These are phyloP conservation scores for Cyclocybe cylindracea DNA, from an alignment of 768 basidiomycete genomes.

Conservation along the genomic window DNA sequence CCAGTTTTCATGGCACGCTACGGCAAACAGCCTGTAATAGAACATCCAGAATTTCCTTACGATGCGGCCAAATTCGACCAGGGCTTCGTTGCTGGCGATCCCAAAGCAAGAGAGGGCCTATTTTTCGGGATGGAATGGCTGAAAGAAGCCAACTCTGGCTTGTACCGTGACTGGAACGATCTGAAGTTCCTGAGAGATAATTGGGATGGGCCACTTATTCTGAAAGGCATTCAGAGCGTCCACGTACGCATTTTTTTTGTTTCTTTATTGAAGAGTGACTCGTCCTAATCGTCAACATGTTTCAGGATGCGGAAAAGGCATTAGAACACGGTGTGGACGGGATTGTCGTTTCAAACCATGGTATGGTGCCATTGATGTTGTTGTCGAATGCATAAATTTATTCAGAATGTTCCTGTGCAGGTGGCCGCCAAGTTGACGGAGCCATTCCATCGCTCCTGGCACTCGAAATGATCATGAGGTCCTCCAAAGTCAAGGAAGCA, in stretches of 20 bases:
- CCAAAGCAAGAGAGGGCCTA: constrained; percentile 35
- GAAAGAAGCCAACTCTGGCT: constrained; percentile 60
- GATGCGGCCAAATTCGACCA: constrained; percentile 48
- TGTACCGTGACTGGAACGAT: constrained; percentile 71
- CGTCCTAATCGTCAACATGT: not conserved
- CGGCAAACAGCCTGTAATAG: constrained; percentile 43
- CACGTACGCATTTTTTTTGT: constrained; percentile 38
- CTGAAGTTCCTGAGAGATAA: constrained; percentile 65
- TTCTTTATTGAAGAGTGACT: not conserved
- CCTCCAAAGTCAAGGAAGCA: constrained; percentile 55
- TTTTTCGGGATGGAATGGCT: constrained; percentile 64
- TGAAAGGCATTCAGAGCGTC: constrained; percentile 77
- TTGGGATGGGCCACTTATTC: constrained; percentile 76
- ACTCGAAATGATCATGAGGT: constrained; percentile 67
- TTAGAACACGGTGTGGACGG: constrained; percentile 66
- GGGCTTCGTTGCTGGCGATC: constrained; percentile 47
- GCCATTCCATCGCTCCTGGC: constrained; percentile 74
- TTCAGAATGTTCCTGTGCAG: constrained; percentile 28
- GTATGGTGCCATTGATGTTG: constrained; percentile 30
- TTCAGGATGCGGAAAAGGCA: constrained; percentile 68
- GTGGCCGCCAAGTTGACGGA: constrained; percentile 78
- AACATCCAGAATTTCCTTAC: constrained; percentile 58
- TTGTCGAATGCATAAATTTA: not conserved
- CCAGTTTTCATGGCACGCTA: constrained; percentile 74
- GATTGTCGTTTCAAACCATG: constrained; percentile 82